These are phyloP conservation scores for Salvia hispanica DNA, from an alignment of 257 asterid species.

Conservation along the genomic window DNA sequence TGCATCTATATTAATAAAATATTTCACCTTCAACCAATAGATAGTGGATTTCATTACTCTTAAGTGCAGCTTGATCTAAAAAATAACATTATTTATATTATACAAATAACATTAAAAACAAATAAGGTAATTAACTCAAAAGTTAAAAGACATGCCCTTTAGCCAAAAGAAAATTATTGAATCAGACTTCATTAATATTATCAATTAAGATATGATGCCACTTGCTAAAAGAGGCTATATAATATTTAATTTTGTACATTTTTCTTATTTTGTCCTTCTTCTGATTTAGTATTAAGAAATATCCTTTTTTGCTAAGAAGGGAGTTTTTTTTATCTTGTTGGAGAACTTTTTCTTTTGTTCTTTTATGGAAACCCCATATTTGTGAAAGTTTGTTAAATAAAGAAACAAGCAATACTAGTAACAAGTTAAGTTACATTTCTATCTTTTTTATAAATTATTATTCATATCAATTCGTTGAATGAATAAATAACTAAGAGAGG, in stretches of 20 bases:
- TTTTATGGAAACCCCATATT: background rate
- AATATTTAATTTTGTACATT: background rate
- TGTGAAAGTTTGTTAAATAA: background rate
- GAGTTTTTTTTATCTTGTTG: background rate
- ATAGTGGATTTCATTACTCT: too few species aligned
- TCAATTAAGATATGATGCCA: constrained; percentile 1
- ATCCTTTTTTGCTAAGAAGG: background rate
- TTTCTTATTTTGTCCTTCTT: background rate
- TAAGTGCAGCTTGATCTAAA: too few species aligned
- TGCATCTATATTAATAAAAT: too few species aligned
- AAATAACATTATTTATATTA: too few species aligned
- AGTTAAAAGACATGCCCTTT: background rate
- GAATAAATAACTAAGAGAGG: too few species aligned
- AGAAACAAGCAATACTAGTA: background rate
- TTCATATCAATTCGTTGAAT: too few species aligned
- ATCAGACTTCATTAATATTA: background rate
- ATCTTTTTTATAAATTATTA: too few species aligned
- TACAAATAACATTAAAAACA: background rate
- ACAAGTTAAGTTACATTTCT: too few species aligned
- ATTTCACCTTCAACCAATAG: too few species aligned
- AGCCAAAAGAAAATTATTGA: background rate
- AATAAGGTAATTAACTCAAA: background rate
- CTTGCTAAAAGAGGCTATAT: background rate
- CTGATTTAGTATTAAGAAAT: background rate
- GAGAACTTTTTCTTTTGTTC: background rate